phyloP scores from a whole-genome alignment of 192 early-diverging fungal species.

The Backusella sp. region DNA sequence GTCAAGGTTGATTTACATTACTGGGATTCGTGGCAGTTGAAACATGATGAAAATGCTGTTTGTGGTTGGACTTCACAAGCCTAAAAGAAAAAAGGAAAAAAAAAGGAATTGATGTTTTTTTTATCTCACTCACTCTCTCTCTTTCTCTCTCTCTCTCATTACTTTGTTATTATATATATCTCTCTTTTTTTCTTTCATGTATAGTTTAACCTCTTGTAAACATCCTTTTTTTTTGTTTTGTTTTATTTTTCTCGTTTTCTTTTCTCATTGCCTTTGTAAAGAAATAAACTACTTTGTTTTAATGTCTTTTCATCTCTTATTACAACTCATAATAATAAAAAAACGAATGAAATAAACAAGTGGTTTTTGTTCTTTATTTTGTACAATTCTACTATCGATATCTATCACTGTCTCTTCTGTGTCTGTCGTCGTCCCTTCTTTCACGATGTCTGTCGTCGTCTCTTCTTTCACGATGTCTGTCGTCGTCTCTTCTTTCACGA shows the following conservation, averaged over 20 bases:
- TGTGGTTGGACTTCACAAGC: conserved; percentile 49
- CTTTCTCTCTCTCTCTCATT: neutral
- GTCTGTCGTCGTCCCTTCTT: too few species aligned
- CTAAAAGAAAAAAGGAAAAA: neutral
- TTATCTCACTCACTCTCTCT: too few species aligned
- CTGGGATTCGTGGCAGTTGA: conserved; percentile 71
- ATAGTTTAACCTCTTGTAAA: neutral
- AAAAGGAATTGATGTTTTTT: neutral
- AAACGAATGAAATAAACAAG: neutral
- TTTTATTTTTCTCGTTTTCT: neutral
- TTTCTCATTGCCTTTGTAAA: neutral
- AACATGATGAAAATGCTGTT: conserved; percentile 42
- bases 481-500: neutral
- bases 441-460: neutral
- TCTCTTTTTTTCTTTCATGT: neutral
- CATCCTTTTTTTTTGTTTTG: conserved; percentile 20
- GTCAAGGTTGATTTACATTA: conserved; percentile 75
- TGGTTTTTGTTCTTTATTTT: too few species aligned
- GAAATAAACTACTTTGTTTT: neutral
- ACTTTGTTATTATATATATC: neutral
- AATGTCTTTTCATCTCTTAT: neutral
- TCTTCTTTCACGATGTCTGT: neutral
- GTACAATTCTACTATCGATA: neutral
- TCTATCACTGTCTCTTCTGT: too few species aligned
- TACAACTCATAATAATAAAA: neutral